Evolutionary conservation across 352 stramenopile species (phyloP), one percentile per base, ranked within the genome.

Genomic region (Achlya hypogyna): DNA sequence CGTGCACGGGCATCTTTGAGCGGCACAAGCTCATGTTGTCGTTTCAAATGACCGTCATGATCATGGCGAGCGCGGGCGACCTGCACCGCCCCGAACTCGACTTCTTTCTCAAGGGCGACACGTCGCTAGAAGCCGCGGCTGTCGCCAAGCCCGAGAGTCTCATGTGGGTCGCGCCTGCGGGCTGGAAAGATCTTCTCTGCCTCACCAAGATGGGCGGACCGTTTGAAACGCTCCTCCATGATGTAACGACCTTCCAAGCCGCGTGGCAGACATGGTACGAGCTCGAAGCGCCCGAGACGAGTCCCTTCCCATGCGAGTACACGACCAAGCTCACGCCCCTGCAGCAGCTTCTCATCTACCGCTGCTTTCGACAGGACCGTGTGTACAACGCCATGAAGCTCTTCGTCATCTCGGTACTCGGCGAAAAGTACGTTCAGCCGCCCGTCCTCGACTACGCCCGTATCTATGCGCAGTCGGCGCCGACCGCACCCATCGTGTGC

Each of bases 1-100:
- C 91, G 10, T 98, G 94, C 68, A 98, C 89, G 6, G 94, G 94
- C 27, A 98, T 98, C 68, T 98, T 98, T 52, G 94, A 98, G 80
- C 84, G 90, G n/a, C 94, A 98, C 77, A 98, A 98, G 75, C 83
- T 98, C 65, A 98, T 98, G 89, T 98, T 98, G 71, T 93, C 87
- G 34, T 97, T 98, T 73, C 91, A 98, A 73, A 96, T 98, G 86
- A 97, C 93, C 16, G 97, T 88, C 71, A 98, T 98, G 93, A 96
- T 98, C 70, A 80, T 97, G 72, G 78, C 83, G 42, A 88, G 87
- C 14, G 80, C 92, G 0, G 79, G 80, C 18, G 78, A 89, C 5
- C 75, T 98, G 20, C 86, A 97, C 40, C 84, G 87, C 0, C 67
- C 73, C 0, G 86, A 98, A 63, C 82, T 98, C 20, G 93, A 98